Conservation (phyloP, 2,329 filamentous ascomycete species). For the Pseudogymnoascus sp. region DNA sequence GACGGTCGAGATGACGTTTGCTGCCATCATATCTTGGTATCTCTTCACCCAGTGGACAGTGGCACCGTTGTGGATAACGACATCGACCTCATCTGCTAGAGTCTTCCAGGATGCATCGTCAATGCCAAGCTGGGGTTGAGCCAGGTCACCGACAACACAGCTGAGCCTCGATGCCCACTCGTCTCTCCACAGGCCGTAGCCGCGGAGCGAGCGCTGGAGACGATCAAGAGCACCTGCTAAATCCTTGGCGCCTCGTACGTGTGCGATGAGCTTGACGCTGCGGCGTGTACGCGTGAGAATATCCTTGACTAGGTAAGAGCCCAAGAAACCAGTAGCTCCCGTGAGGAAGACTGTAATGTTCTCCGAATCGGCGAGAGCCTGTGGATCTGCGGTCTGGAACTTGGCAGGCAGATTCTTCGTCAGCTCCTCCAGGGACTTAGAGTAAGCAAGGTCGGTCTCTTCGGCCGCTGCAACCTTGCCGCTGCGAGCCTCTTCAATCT, state of each 20-base stretch:
- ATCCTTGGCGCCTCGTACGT: conserved; percentile 63
- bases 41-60: conserved; percentile 73
- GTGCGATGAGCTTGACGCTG: conserved; percentile 59
- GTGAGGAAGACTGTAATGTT: conserved; percentile 67
- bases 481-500: conserved; percentile 8
- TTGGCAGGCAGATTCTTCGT: conserved; percentile 33
- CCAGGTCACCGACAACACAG: conserved; percentile 66
- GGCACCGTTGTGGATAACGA: conserved; percentile 77
- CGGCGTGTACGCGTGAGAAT: conserved; percentile 55
- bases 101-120: conserved; percentile 56
- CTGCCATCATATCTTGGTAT: conserved; percentile 62
- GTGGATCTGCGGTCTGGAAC: conserved; percentile 30
- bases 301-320: conserved; percentile 71
- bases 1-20: conserved; percentile 77
- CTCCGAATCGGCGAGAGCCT: conserved; percentile 25
- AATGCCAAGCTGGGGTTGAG: conserved; percentile 67
- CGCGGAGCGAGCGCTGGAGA: conserved; percentile 59
- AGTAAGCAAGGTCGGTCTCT: conserved; percentile 30
- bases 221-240: conserved; percentile 53
- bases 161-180: conserved; percentile 59
- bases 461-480: conserved; percentile 39
- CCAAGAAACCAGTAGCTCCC: conserved; percentile 84
- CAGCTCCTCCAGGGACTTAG: conserved; percentile 42
- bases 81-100: conserved; percentile 60
- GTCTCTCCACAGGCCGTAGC: conserved; percentile 72